Conservation (phyloP, 768 basidiomycete species). For the Lenzites betulinus region DNA sequence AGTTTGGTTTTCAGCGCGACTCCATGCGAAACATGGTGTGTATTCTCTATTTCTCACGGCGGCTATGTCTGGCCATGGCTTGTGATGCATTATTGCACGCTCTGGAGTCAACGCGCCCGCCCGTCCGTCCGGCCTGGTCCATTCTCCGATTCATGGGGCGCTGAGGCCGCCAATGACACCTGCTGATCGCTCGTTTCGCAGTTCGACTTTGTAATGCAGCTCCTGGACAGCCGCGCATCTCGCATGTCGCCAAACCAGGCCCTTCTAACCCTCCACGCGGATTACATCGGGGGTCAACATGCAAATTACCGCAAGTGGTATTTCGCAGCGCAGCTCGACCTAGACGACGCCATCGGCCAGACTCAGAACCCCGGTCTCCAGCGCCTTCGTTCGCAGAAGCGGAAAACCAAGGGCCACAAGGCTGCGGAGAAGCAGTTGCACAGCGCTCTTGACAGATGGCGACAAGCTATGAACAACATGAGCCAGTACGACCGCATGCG, state of each 20-base stretch:
- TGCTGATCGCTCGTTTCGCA: constrained; percentile 30
- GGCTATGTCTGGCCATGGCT: constrained; percentile 4
- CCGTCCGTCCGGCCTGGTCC: too few species aligned
- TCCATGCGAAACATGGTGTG: constrained; percentile 93
- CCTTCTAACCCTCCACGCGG: constrained; percentile 92
- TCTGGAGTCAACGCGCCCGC: background rate
- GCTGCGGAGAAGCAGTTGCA: constrained; percentile 66
- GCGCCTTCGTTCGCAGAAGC: constrained; percentile 72
- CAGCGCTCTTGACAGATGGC: constrained; percentile 89
- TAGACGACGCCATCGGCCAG: constrained; percentile 95
- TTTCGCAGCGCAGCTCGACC: constrained; percentile 97
- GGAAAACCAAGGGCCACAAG: constrained; percentile 55
- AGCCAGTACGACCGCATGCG: constrained; percentile 95
- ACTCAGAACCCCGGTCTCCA: constrained; percentile 89
- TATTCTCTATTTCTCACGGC: constrained; percentile 8
- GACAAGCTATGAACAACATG: constrained; percentile 99
- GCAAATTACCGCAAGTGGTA: constrained; percentile 99
- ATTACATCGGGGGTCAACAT: constrained; percentile 98
- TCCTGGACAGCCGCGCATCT: constrained; percentile 93
- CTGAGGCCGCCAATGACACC: too few species aligned
- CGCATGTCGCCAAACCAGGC: constrained; percentile 98
- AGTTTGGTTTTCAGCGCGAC: constrained; percentile 97
- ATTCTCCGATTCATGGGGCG: too few species aligned
- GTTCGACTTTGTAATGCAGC: constrained; percentile 99
- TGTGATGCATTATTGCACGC: background rate